A percentile compares a stretch with the other conserved stretches of the same genome.
Conservation (phyloP, 306 rosid genomes). For the Coriaria nepalensis region DNA sequence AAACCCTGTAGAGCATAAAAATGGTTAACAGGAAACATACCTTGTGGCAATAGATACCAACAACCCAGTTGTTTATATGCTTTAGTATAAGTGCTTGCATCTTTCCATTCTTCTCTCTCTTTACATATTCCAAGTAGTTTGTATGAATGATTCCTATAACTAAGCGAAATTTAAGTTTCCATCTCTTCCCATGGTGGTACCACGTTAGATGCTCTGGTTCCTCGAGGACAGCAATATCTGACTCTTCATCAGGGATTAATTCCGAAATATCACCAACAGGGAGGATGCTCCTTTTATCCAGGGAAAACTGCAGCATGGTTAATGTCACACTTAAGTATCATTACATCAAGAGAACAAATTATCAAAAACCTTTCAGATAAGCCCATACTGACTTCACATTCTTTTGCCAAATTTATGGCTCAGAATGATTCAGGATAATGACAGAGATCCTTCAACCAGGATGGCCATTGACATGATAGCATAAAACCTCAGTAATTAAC, state of each 20-base stretch:
- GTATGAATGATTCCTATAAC: slow-evolving; percentile 90
- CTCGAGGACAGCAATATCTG: slow-evolving; percentile 92
- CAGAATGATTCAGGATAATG: too few relatives aligned
- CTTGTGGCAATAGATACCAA: slow-evolving; percentile 85
- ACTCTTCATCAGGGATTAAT: slow-evolving; percentile 55
- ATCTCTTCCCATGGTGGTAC: slow-evolving; percentile 96
- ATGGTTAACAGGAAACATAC: slow-evolving; percentile 20
- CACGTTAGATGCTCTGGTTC: slow-evolving; percentile 98
- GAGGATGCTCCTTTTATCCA: slow-evolving; percentile 88
- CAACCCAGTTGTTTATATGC: slow-evolving; percentile 74
- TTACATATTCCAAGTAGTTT: slow-evolving; percentile 90
- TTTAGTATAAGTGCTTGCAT: slow-evolving; percentile 59
- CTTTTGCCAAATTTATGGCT: too few relatives aligned
- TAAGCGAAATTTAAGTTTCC: slow-evolving; percentile 71
- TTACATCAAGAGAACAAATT: slow-evolving; percentile 1
- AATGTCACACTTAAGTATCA: slow-evolving; percentile 12
- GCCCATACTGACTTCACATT: too few relatives aligned
- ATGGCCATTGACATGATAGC: too few relatives aligned
- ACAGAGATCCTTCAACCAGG: too few relatives aligned
- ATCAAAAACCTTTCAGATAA: neutral
- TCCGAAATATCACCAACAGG: slow-evolving; percentile 91
- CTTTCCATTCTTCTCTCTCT: slow-evolving; percentile 84
- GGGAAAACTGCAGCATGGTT: slow-evolving; percentile 45
- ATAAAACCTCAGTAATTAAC: too few relatives aligned
- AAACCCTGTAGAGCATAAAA: neutral